Evolutionary conservation across 768 basidiomycete species (phyloP).

Genomic region (Pulveroboletus ravenelii): DNA sequence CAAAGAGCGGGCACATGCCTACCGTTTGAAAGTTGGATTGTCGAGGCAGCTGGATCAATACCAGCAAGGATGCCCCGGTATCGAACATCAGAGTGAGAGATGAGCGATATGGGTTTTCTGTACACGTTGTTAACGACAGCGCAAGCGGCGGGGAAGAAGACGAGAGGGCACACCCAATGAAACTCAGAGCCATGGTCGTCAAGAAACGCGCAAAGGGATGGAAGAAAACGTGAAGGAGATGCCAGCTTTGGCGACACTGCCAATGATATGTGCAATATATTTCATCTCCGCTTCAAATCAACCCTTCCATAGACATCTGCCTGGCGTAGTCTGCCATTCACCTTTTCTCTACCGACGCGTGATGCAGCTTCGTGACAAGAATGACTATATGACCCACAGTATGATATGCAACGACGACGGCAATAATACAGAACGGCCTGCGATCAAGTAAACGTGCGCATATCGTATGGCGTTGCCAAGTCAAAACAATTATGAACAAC

Average conservation of each 20-base stretch:
- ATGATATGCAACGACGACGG: background rate
- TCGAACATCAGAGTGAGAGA: constrained; percentile 87
- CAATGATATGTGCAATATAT: constrained; percentile 9
- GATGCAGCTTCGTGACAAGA: too few relatives aligned
- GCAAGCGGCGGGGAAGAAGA: background rate
- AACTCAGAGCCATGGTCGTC: constrained; percentile 61
- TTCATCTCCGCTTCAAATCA: constrained; percentile 28
- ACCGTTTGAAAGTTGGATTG: constrained; percentile 88
- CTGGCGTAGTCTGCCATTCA: too few relatives aligned
- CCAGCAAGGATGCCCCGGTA: constrained; percentile 85
- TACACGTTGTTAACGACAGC: constrained; percentile 11
- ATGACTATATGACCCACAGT: background rate
- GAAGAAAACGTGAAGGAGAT: constrained; percentile 19
- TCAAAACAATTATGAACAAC: background rate
- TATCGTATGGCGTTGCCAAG: background rate
- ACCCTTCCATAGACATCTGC: too few relatives aligned
- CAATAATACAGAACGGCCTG: constrained; percentile 8
- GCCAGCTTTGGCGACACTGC: constrained; percentile 11
- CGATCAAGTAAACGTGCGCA: constrained; percentile 7
- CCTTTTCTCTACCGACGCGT: too few relatives aligned
- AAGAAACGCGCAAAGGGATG: constrained; percentile 7
- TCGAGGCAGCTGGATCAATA: constrained; percentile 80
- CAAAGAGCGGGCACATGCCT: constrained; percentile 5
- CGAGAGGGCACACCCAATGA: constrained; percentile 54
- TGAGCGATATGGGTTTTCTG: constrained; percentile 85